phyloP scores from a whole-genome alignment of 495 filamentous ascomycete genomes.

The Penicillium antarcticum region DNA sequence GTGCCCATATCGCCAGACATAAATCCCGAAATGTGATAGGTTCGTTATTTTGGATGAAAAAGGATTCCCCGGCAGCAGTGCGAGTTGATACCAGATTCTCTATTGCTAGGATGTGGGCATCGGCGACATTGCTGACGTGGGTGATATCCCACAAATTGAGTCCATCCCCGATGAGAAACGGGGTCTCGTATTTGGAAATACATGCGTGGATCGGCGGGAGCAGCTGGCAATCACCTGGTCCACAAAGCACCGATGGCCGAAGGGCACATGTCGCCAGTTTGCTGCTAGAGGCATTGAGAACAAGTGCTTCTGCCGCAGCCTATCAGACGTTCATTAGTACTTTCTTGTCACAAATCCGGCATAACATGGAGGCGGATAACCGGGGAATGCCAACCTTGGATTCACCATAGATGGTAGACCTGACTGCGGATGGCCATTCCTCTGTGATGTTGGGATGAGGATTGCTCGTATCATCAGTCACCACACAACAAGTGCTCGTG shows the following conservation, averaged over 20 bases:
- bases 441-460: conserved; percentile 55
- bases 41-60: conserved; percentile 64
- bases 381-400: conserved; percentile 45
- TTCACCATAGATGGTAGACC: conserved; percentile 55
- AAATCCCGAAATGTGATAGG: conserved; percentile 60
- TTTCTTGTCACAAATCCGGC: not conserved
- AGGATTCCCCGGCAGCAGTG: conserved; percentile 58
- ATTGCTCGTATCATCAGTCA: conserved; percentile 51
- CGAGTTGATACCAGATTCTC: conserved; percentile 52
- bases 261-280: conserved; percentile 52
- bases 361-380: not conserved
- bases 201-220: conserved; percentile 53
- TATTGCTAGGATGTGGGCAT: conserved; percentile 61
- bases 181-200: conserved; percentile 53
- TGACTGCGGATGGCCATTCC: conserved; percentile 43
- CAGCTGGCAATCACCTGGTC: conserved; percentile 52
- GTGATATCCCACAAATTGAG: conserved; percentile 60
- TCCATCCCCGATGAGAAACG: conserved; percentile 55
- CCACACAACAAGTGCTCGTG: conserved; percentile 54
- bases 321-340: conserved; percentile 16
- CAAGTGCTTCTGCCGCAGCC: conserved; percentile 54
- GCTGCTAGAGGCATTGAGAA: conserved; percentile 45
- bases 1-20: conserved; percentile 55
- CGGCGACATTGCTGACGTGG: conserved; percentile 58
- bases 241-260: conserved; percentile 55